phyloP scores from a whole-genome alignment of 78 protist species.

The Speleostelium caveatum region DNA sequence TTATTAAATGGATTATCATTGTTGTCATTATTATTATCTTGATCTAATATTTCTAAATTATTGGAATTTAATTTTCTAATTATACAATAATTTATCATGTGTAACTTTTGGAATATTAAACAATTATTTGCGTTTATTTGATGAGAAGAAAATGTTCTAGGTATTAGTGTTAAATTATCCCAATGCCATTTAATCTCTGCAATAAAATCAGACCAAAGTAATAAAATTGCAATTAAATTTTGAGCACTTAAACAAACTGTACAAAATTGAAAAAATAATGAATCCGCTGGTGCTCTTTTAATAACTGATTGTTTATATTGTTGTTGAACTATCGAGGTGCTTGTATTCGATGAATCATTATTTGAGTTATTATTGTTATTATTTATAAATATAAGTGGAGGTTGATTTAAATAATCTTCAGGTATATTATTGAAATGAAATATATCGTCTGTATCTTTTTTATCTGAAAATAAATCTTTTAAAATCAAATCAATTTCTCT shows the following conservation, averaged over 20 bases:
- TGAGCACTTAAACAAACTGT: constrained; percentile 46
- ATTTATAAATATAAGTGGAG: background rate
- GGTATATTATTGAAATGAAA: constrained; percentile 63
- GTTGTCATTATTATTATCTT: background rate
- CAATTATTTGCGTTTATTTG: constrained; percentile 49
- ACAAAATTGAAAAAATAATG: constrained; percentile 58
- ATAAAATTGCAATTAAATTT: constrained; percentile 24
- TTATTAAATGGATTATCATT: background rate
- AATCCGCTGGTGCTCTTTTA: constrained; percentile 64
- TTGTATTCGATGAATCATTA: background rate
- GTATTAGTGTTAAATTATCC: constrained; percentile 46
- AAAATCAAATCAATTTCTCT: constrained; percentile 39
- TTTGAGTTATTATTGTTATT: background rate
- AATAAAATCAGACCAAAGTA: constrained; percentile 67
- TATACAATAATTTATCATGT: constrained; percentile 75
- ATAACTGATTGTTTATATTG: constrained; percentile 4
- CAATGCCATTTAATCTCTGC: constrained; percentile 80
- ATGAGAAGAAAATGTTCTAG: constrained; percentile 50
- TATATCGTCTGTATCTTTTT: constrained; percentile 32
- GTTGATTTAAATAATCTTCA: constrained; percentile 46
- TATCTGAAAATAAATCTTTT: constrained; percentile 44
- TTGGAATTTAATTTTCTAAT: too few relatives aligned
- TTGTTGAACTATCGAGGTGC: background rate
- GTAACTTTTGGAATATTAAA: constrained; percentile 59
- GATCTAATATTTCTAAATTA: constrained; percentile 1